Percentiles rank a stretch among this genome's conserved stretches.
Conservation (phyloP, 768 basidiomycete genomes). For the Gloeophyllum trabeum region DNA sequence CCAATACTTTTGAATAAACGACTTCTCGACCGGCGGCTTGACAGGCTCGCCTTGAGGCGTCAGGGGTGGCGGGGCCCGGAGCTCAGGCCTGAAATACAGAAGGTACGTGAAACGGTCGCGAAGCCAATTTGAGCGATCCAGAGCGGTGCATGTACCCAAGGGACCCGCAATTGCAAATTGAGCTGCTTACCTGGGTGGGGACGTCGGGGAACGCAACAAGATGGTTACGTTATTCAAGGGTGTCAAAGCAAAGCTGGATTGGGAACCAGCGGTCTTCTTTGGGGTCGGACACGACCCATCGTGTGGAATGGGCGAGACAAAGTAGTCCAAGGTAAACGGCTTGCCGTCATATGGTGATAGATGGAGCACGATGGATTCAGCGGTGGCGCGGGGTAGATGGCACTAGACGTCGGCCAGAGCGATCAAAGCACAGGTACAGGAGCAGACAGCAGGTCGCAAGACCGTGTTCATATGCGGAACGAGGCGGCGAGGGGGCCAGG, state of each 20-base stretch:
- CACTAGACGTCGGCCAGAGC: constrained; percentile 33
- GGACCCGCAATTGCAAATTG: no score
- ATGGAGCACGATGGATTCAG: constrained; percentile 52
- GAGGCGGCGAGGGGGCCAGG: no score
- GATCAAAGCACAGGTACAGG: not conserved
- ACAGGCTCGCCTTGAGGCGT: constrained; percentile 57
- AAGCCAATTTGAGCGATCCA: not conserved
- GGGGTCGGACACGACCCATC: constrained; percentile 49
- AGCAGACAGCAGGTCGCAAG: not conserved
- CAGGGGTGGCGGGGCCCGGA: constrained; percentile 57
- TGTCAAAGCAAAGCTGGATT: constrained; percentile 13
- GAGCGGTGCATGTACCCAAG: no score
- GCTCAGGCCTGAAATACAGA: constrained; percentile 40
- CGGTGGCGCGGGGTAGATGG: constrained; percentile 40
- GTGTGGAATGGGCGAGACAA: constrained; percentile 54
- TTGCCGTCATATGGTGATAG: constrained; percentile 24
- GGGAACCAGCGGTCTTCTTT: constrained; percentile 6
- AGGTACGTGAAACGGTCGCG: not conserved
- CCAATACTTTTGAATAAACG: constrained; percentile 88
- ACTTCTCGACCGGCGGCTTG: constrained; percentile 52
- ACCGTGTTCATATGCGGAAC: no score
- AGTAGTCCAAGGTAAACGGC: constrained; percentile 66
- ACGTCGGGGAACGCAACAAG: constrained; percentile 27
- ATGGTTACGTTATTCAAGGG: constrained; percentile 42
- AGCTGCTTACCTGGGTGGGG: constrained; percentile 46